A percentile compares a stretch with the other conserved stretches of the same genome.
Conservation (phyloP, 139 green algal genomes). For the Chlorella sp. region DNA sequence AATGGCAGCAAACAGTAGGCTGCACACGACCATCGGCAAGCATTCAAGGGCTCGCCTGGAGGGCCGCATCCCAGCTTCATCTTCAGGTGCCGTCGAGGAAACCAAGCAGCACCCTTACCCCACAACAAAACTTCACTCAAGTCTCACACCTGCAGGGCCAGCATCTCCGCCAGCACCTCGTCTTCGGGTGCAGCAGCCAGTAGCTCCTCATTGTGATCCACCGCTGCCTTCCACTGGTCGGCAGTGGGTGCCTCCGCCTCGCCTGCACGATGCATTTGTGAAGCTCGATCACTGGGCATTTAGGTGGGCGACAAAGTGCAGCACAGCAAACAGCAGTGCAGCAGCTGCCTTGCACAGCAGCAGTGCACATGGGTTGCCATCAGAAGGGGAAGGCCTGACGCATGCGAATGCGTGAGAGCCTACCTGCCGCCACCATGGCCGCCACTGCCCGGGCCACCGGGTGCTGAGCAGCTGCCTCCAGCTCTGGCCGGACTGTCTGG, state of each 20-base stretch:
- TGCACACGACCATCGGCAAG: too few species aligned
- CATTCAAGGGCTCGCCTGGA: too few species aligned
- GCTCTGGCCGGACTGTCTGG: not conserved
- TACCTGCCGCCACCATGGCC: constrained; percentile 47
- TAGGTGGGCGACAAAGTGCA: not conserved
- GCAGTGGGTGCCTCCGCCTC: constrained; percentile 15
- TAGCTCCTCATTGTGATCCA: constrained; percentile 40
- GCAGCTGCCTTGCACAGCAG: not conserved
- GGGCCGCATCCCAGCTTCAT: too few species aligned
- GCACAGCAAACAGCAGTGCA: not conserved
- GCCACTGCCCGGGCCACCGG: constrained; percentile 44
- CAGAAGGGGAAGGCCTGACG: too few species aligned
- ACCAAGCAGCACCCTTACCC: too few species aligned
- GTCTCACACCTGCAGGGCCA: constrained; percentile 68
- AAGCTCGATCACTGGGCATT: not conserved
- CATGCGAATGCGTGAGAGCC: not conserved
- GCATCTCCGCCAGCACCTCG: constrained; percentile 84
- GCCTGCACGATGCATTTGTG: not conserved
- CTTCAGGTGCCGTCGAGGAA: too few species aligned
- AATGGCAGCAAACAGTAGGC: too few species aligned
- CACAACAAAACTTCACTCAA: too few species aligned
- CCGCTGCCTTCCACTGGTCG: constrained; percentile 66
- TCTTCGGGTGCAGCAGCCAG: constrained; percentile 82
- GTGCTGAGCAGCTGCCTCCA: constrained; percentile 16
- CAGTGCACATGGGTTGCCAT: too few species aligned